Evolutionary conservation across 129 eudicot species (phyloP).

Genomic region (Heracleum sosnowskyi): DNA sequence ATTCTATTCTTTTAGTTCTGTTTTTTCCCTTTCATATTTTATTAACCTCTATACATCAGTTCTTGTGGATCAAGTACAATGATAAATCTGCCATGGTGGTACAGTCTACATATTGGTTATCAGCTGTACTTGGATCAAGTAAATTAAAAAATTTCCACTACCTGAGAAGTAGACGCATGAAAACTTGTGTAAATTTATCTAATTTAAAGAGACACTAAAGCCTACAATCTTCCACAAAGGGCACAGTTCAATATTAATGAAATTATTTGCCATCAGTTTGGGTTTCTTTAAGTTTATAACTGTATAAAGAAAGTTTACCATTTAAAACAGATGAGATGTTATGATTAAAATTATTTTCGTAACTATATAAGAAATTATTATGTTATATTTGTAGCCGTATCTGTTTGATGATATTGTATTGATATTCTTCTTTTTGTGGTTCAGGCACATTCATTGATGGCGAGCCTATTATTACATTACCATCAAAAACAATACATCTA

Average conservation of each 20-base stretch:
- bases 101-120: background rate
- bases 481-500: slow-evolving; percentile 58
- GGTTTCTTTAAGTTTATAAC: background rate
- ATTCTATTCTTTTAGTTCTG: background rate
- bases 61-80: background rate
- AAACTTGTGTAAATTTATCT: background rate
- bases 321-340: background rate
- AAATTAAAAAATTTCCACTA: background rate
- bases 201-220: background rate
- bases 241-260: background rate
- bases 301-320: background rate
- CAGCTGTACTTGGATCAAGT: background rate
- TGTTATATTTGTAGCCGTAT: background rate
- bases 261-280: background rate
- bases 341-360: background rate
- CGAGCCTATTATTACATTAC: slow-evolving; percentile 77
- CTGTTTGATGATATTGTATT: background rate
- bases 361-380: background rate
- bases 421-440: slow-evolving; percentile 20
- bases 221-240: background rate
- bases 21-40: background rate
- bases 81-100: background rate
- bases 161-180: background rate
- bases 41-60: background rate
- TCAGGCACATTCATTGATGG: slow-evolving; percentile 74